Evolutionary conservation across 495 filamentous ascomycete genomes (phyloP), one percentile per base, ranked within the genome.

Genomic region (Xanthoparmelia taractica): DNA sequence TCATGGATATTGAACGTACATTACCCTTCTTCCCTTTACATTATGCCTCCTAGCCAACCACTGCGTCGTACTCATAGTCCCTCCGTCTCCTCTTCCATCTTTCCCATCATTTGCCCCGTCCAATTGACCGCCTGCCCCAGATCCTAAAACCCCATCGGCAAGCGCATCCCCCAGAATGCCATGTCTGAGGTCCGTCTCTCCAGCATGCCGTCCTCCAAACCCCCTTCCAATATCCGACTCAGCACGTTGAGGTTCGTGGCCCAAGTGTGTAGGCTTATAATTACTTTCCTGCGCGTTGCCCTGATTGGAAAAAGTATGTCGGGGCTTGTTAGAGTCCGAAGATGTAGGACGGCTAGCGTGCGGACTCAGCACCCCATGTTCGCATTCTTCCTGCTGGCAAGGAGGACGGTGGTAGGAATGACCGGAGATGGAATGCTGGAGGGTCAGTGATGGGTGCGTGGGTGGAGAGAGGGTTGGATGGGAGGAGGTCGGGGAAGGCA

Each of bases 11-110:
- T n/a, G n/a, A 29, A 69, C 82, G 36, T 73, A 87, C 86, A 88
- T 87, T 57, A 75, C 67, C 31, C 78, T 69, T 17, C 76, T 75
- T 70, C 86, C 79, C 68, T 77, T 77, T 23, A 89, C 71, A 12
- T 86, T 84, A 68, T 88, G 80, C 29, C 72, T 73, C 65, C 83
- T 76, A 10, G 86, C 86, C 25, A 90, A 75, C 60, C 71, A 80
- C 45, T 79, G 78, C n/a, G 87, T 87, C 4, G 80, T 83, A 63
- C 78, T 72, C 70, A n/a, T 63, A 59, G 61, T 54, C 23, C 65
- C 70, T 23, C 57, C 58, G 40, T 69, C 59, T 29, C 71, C n/a
- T 59, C 70, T 31, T 57, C 67, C 15, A 63, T 59, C 57, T 63
- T 25, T 38, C 4, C 59, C 54, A 27, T 54, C 34, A 1, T 57